Evolutionary conservation across 768 basidiomycete species (phyloP), one percentile per base, ranked within the genome.

Genomic region (Boletus tylopilopsis): DNA sequence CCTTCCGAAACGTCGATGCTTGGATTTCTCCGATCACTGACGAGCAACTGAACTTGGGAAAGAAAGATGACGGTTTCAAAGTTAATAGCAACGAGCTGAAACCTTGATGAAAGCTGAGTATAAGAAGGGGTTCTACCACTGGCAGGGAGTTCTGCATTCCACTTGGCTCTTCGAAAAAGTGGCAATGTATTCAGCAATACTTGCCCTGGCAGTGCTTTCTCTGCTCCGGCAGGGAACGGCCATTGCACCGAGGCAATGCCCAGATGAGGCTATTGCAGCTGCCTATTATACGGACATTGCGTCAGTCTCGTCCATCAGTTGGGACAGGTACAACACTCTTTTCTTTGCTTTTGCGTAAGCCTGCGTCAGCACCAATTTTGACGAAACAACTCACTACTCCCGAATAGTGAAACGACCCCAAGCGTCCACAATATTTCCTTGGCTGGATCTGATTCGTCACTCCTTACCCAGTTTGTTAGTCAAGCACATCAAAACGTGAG

Each of bases 281-380:
- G 73, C 78, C 9, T 89, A 84, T 84, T 87, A 78, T n/a, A 64
- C 39, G 5, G 57, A 67, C 15, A 70, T 71, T 0, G 81, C 81
- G 55, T 72, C 84, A 5, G 67, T 83, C 12, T 70, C 73, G 7
- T 68, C 72, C 18, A 64, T 88, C 51, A 77, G 72, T 53, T 89
- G 86, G 86, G 67, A 69, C 19, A 87, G 84, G 66, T 88, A 87
- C 62, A 85, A 78, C 13, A 73, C 79, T 16, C 49, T 85, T 37
- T 80, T 77, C 16, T 88, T 85, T 64, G 73, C 85, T 0, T 89
- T 88, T 53, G 86, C 82, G 74, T 73, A 57, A 66, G 75, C 63
- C 29, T n/a, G 12, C 11, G 18, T 25, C 27, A 5, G 2, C 25
- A 16, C 16, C 13, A 12, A 21, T 10, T 35, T 32, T 23, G 19